A percentile compares a stretch with the other conserved stretches of the same genome.
Evolutionary conservation across 768 basidiomycete species (phyloP).

Genomic region (Tephrocybe sp.): DNA sequence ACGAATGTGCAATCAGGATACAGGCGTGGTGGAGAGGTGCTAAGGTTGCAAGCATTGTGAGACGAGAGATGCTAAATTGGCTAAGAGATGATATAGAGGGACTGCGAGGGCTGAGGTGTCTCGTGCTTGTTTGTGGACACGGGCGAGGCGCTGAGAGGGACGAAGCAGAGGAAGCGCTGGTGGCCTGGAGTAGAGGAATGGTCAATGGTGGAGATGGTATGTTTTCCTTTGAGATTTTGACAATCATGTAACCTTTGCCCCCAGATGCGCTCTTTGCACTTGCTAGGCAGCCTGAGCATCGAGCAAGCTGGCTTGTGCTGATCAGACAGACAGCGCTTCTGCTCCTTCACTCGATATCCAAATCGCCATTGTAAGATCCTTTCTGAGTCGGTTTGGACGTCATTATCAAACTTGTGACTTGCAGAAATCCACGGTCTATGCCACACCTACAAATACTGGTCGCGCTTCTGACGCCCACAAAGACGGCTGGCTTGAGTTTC

Average conservation of each 20-base stretch:
- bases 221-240: background rate
- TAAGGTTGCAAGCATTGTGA: constrained; percentile 36
- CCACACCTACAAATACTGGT: constrained; percentile 51
- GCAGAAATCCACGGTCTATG: constrained; percentile 46
- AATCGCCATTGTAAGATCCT: constrained; percentile 44
- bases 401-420: background rate
- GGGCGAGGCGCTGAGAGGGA: constrained; percentile 23
- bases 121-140: constrained; percentile 46
- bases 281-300: constrained; percentile 30
- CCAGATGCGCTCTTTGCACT: constrained; percentile 41
- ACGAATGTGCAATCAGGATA: constrained; percentile 57
- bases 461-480: constrained; percentile 37
- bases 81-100: constrained; percentile 41
- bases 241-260: background rate
- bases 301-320: constrained; percentile 59
- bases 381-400: background rate
- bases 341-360: constrained; percentile 52
- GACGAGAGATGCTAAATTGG: constrained; percentile 39
- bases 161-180: constrained; percentile 44
- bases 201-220: constrained; percentile 28
- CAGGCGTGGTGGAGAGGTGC: constrained; percentile 72
- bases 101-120: constrained; percentile 58
- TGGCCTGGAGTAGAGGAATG: constrained; percentile 43
- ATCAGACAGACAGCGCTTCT: constrained; percentile 46
- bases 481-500: constrained; percentile 23